Percentiles rank a stretch among this genome's conserved stretches.
Conservation (phyloP, 495 filamentous ascomycete species). For the Neurospora sp. region DNA sequence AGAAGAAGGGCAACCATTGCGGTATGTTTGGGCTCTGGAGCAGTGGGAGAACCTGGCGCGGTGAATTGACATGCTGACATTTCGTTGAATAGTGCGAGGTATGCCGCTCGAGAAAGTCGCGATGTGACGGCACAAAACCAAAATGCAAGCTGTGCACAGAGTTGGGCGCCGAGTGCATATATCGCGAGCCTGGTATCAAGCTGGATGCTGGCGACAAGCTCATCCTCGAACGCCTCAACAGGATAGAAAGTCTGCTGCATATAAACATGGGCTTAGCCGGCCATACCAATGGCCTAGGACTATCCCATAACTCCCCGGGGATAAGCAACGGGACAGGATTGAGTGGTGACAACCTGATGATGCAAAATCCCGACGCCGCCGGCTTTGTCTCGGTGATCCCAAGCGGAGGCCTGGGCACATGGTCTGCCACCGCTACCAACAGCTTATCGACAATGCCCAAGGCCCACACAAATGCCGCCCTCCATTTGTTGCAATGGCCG, state of each 20-base stretch:
- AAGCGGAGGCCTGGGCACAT: slow-evolving; percentile 60
- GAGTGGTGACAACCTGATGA: slow-evolving; percentile 52
- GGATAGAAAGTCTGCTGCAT: slow-evolving; percentile 70
- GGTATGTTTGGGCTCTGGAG: slow-evolving; percentile 35
- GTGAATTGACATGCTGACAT: slow-evolving; percentile 15
- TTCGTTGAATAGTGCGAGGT: slow-evolving; percentile 60
- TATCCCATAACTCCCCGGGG: slow-evolving; percentile 50
- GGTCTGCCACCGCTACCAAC: slow-evolving; percentile 48
- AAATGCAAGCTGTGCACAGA: slow-evolving; percentile 78
- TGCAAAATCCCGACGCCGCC: slow-evolving; percentile 22
- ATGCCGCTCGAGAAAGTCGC: slow-evolving; percentile 71
- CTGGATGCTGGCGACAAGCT: slow-evolving; percentile 79
- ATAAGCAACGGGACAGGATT: slow-evolving; percentile 61
- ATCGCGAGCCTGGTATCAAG: slow-evolving; percentile 79
- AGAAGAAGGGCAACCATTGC: slow-evolving; percentile 62
- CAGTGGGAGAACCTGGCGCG: not conserved
- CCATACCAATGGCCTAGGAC: slow-evolving; percentile 30
- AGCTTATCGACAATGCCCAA: slow-evolving; percentile 82
- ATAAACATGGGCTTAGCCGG: slow-evolving; percentile 43
- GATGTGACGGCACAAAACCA: slow-evolving; percentile 73
- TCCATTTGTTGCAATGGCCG: slow-evolving; percentile 73
- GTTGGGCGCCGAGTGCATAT: slow-evolving; percentile 71
- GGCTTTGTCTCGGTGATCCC: slow-evolving; percentile 49
- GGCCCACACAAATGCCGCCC: slow-evolving; percentile 65
- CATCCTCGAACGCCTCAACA: slow-evolving; percentile 63